Percentiles rank a stretch among this genome's conserved stretches.
Conservation (phyloP, 257 asterid genomes). For the Nicotiana obtusifolia region DNA sequence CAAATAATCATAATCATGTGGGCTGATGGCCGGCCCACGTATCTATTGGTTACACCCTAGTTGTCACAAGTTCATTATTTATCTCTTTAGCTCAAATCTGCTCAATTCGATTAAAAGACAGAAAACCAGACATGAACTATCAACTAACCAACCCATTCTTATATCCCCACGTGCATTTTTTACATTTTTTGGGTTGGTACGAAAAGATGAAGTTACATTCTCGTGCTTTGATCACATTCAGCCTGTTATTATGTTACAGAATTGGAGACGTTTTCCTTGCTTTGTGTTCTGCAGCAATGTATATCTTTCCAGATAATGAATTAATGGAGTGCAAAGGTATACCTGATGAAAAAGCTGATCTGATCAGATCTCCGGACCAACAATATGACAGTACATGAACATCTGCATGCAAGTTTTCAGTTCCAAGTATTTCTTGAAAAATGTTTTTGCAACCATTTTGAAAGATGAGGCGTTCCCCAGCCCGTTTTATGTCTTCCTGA, state of each 20-base stretch:
- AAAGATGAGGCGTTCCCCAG: constrained; percentile 48
- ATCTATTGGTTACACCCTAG: neutral
- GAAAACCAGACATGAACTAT: neutral
- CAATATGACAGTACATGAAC: constrained; percentile 55
- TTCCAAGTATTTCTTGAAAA: constrained; percentile 30
- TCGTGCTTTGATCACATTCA: neutral
- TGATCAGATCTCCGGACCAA: constrained; percentile 60
- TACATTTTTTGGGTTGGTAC: neutral
- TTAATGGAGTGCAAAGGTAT: constrained; percentile 6
- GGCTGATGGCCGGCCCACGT: no score
- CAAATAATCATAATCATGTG: no score
- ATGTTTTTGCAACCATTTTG: constrained; percentile 54
- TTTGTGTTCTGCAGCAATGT: neutral
- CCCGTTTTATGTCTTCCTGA: constrained; percentile 40
- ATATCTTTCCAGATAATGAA: neutral
- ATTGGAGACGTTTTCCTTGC: neutral
- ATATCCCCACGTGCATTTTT: neutral
- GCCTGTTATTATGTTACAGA: neutral
- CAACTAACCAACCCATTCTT: neutral
- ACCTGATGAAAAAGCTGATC: constrained; percentile 54
- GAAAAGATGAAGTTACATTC: neutral
- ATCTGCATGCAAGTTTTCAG: constrained; percentile 19
- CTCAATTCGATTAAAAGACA: neutral
- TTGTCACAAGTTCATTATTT: neutral
- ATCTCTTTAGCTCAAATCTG: neutral